Conservation (phyloP, 2,329 filamentous ascomycete species). For the Stemphylium vesicarium region DNA sequence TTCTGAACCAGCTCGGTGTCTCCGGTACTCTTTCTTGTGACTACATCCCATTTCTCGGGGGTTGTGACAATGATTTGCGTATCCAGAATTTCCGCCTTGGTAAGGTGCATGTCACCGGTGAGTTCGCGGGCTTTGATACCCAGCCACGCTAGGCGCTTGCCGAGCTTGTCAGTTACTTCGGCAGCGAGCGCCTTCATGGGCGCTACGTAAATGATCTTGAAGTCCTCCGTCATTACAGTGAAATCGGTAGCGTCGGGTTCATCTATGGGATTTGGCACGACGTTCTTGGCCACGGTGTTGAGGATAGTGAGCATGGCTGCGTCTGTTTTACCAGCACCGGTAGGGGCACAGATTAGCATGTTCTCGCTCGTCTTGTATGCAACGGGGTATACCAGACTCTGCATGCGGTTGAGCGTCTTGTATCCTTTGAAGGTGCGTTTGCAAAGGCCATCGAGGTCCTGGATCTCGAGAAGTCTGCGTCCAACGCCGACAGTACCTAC, state of each 20-base stretch:
- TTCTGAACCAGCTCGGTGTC: conserved; percentile 98
- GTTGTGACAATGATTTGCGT: conserved; percentile 99
- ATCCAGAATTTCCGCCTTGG: conserved; percentile 91
- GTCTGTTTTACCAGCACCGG: conserved; percentile 98
- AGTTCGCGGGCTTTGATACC: conserved; percentile 91
- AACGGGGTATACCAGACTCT: conserved; percentile 93
- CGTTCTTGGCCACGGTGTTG: conserved; percentile 86
- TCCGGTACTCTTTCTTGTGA: conserved; percentile 94
- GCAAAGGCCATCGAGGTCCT: conserved; percentile 87
- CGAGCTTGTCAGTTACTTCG: conserved; percentile 93
- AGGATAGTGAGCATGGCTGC: conserved; percentile 96
- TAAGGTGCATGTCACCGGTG: conserved; percentile 98
- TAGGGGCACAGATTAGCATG: conserved; percentile 97
- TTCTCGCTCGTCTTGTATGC: conserved; percentile 97
- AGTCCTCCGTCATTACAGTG: conserved; percentile 80
- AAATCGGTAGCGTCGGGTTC: conserved; percentile 77
- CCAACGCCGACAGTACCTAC: conserved; percentile 75
- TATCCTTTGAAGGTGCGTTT: conserved; percentile 93
- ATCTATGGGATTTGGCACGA: conserved; percentile 79
- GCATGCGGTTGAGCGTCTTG: conserved; percentile 94
- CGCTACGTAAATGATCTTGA: conserved; percentile 98
- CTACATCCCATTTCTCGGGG: conserved; percentile 98
- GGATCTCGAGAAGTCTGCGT: conserved; percentile 78
- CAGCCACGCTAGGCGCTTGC: conserved; percentile 90
- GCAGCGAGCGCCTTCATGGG: conserved; percentile 99